Percentiles rank a stretch among this genome's conserved stretches.
phyloP scores from a whole-genome alignment of 108 stramenopile genomes.

The Discostella stelligeroides region DNA sequence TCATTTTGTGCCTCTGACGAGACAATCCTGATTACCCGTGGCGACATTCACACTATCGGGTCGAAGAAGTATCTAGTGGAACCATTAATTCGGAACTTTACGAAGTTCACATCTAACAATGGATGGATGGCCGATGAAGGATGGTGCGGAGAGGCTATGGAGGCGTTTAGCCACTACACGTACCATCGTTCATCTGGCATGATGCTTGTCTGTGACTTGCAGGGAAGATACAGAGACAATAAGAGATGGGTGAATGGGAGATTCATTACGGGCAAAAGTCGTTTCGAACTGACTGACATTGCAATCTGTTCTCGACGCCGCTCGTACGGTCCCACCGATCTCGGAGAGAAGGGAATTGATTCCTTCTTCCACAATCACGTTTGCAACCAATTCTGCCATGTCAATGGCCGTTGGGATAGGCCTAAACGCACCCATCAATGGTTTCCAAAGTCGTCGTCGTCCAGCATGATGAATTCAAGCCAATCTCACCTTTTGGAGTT shows the following conservation, averaged over 20 bases:
- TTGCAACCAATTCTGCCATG: conserved; percentile 66
- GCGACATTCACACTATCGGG: conserved; percentile 48
- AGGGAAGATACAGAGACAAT: conserved; percentile 58
- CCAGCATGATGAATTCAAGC: conserved; percentile 58
- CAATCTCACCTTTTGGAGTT: conserved; percentile 40
- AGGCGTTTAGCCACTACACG: conserved; percentile 77
- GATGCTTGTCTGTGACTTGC: conserved; percentile 77
- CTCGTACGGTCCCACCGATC: conserved; percentile 66
- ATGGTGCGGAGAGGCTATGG: conserved; percentile 54
- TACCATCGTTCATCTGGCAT: conserved; percentile 67
- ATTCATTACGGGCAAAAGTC: conserved; percentile 43
- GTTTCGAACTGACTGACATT: conserved; percentile 73
- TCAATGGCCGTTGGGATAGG: conserved; percentile 48
- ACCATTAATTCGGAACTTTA: conserved; percentile 70
- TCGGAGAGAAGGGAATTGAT: conserved; percentile 77
- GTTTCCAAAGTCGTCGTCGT: conserved; percentile 53
- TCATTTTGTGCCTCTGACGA: conserved; percentile 53
- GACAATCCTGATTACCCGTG: conserved; percentile 60
- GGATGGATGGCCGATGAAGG: conserved; percentile 66
- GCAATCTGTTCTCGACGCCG: conserved; percentile 59
- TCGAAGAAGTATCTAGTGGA: conserved; percentile 65
- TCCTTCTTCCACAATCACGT: conserved; percentile 73
- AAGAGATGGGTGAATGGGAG: conserved; percentile 27
- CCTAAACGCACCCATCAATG: conserved; percentile 45
- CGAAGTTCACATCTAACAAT: conserved; percentile 71